Evolutionary conservation across 768 basidiomycete species (phyloP).

Genomic region (Panaeolus cyanescens): DNA sequence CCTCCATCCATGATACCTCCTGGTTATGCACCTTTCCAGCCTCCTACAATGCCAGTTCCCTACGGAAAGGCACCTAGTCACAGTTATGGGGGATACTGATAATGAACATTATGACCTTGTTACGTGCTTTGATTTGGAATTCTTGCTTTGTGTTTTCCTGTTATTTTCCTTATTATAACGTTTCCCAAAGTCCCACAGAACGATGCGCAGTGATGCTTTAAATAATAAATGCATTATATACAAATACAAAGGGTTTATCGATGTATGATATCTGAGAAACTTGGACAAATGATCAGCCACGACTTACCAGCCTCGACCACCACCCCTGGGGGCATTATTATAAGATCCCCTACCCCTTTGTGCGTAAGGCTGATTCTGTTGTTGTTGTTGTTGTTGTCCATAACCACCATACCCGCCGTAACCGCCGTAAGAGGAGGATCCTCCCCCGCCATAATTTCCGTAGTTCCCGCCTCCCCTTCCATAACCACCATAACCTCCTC

Average conservation of each 20-base stretch:
- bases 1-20: slow-evolving; percentile 23
- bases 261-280: not conserved
- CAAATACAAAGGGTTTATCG: not conserved
- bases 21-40: slow-evolving; percentile 8
- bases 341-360: slow-evolving; percentile 47
- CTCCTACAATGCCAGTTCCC: slow-evolving; percentile 21
- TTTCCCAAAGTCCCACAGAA: too few relatives aligned
- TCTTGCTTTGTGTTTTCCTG: not conserved
- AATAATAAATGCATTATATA: not conserved
- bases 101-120: not conserved
- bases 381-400: slow-evolving; percentile 13
- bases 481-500: slow-evolving; percentile 23
- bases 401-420: slow-evolving; percentile 30
- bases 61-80: slow-evolving; percentile 11
- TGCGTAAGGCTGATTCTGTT: not conserved
- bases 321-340: slow-evolving; percentile 35
- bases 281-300: not conserved
- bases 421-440: slow-evolving; percentile 26
- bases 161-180: too few relatives aligned
- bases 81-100: slow-evolving; percentile 2
- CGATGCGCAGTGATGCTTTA: not conserved
- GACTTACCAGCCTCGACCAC: slow-evolving; percentile 49
- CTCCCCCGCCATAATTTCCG: slow-evolving; percentile 33
- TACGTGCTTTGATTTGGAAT: not conserved
- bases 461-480: slow-evolving; percentile 25